Evolutionary conservation across 257 asterid species (phyloP).

Genomic region (Penstemon barbatus): DNA sequence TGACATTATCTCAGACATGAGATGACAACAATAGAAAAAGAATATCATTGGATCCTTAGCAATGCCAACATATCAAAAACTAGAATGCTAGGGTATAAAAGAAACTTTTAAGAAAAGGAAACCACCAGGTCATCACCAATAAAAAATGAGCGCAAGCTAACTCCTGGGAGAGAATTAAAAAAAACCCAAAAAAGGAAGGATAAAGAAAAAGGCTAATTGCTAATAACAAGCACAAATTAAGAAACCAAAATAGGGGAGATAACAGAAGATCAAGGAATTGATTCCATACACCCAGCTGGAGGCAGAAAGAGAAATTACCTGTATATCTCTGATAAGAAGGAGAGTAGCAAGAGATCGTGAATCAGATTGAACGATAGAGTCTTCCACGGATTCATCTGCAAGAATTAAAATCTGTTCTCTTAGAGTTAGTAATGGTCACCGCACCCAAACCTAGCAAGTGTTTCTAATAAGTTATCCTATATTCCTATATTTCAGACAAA

Average conservation of each 20-base stretch:
- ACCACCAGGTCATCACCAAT: neutral
- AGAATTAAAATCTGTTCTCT: conserved; percentile 86
- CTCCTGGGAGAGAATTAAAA: neutral
- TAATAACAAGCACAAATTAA: neutral
- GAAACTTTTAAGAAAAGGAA: neutral
- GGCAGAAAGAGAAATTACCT: conserved; percentile 48
- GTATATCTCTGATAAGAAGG: conserved; percentile 95
- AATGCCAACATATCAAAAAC: too few species aligned
- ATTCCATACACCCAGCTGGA: conserved; percentile 22
- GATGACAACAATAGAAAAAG: neutral
- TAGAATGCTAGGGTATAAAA: too few species aligned
- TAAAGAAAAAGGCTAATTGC: neutral
- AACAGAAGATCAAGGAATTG: conserved; percentile 21
- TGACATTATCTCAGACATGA: neutral
- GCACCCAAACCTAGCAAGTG: conserved; percentile 10
- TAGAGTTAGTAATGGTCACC: conserved; percentile 68
- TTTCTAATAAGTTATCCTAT: conserved; percentile 9
- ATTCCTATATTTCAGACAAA: neutral
- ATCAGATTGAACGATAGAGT: conserved; percentile 91
- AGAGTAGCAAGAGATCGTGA: conserved; percentile 97
- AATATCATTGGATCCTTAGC: neutral
- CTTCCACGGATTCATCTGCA: conserved; percentile 97
- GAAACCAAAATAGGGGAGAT: neutral
- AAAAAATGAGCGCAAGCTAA: neutral
- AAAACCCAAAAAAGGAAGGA: conserved; percentile 3